Evolutionary conservation across 2,329 filamentous ascomycete species (phyloP), one percentile per base, ranked within the genome.

Genomic region (Dothideomycetes sp.): DNA sequence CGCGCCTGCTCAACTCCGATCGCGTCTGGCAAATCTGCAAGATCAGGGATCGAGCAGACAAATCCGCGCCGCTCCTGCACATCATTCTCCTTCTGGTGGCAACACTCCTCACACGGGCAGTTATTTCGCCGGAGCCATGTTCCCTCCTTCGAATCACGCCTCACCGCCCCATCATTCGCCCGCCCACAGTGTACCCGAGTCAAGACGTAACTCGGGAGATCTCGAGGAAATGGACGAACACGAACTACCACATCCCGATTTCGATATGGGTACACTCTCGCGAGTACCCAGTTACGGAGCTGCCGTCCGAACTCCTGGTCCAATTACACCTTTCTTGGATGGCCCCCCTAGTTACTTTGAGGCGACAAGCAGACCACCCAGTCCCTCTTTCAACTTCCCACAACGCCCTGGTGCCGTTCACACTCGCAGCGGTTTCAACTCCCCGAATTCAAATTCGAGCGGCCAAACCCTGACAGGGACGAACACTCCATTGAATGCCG

Each of bases 1-100:
- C 60, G 62, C 81, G 61, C 62, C 80, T 61, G 64, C 63, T n/a
- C 70, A 70, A 40, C 69, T 94, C 45, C 84, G 89, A 47, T 79
- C 77, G 53, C 78, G 89, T 43, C 65, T 80, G 24, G 64, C 66
- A 17, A 67, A 70, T 45, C 67, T 80, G 15, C 64, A 69, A 53
- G 55, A 66, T 45, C 47, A 54, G 48, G 56, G 63, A 46, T 53
- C 56, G 49, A 30, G 49, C 46, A 13, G 57, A 36, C 33, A 51
- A 44, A 23, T 51, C 45, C 24, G 46, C 13, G 31, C 34, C 13
- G 29, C 32, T 5, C 29, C 17, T 8, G 53, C 49, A 42, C 36
- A 49, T 34, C 49, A 54, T 39, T 55, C 51, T 43, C 51, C 51
- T 7, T 60, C 57, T 17, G 55, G 55, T 22, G 56, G 53, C 31